Base-by-base conservation (phyloP, 768 basidiomycete genomes). In the Phlegmacium glaucopus region DNA sequence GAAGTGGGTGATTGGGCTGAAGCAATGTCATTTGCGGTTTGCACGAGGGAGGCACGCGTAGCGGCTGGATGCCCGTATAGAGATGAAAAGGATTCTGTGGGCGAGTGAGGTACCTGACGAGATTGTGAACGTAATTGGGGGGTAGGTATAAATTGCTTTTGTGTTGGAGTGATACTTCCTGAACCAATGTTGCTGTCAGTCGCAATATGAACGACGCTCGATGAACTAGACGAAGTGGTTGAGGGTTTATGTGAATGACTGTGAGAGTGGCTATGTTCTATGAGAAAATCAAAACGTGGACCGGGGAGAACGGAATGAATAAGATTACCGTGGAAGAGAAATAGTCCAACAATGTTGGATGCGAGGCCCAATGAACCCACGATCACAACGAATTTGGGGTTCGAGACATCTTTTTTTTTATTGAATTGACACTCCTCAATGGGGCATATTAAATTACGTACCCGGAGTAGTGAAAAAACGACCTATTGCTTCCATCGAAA, bases 261-360 rank as follows among this genome's bases (percentile, higher is more conserved):
- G 60, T 91, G 90, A 4, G 77, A 73, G 61, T 83, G 83, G 10
- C 78, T 75, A 57, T 90, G 87, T 57, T 86, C 83, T 85, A 51
- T n/a, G 54, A 50, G 4, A 40, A 27, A 46, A 42, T 52, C 32
- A 34, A 13, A 32, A 26, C 39, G 48, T 35, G 49, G 26, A 48
- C 39, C 26, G 41, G 40, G 16, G 51, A 43, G 43, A 27, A 27
- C 29, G 15, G 47, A 18, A 17, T 38, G 34, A 25, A 36, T 39
- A 26, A 39, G 41, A 81, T 53, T 54, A 90, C 94, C 96, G 58
- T 94, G 94, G 76, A 98, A 98, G 41, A 99, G 71, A 73, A 95
- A 89, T 29, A 99, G 67, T 8, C 96, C 96, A 39, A 97, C 78
- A 22, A 98, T 76, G 59, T 99, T 99, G 18, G 93, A 96, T 0